A percentile compares a stretch with the other conserved stretches of the same genome.
Evolutionary conservation across 2,329 filamentous ascomycete genomes (phyloP).

Genomic region (Xylariales sp.): DNA sequence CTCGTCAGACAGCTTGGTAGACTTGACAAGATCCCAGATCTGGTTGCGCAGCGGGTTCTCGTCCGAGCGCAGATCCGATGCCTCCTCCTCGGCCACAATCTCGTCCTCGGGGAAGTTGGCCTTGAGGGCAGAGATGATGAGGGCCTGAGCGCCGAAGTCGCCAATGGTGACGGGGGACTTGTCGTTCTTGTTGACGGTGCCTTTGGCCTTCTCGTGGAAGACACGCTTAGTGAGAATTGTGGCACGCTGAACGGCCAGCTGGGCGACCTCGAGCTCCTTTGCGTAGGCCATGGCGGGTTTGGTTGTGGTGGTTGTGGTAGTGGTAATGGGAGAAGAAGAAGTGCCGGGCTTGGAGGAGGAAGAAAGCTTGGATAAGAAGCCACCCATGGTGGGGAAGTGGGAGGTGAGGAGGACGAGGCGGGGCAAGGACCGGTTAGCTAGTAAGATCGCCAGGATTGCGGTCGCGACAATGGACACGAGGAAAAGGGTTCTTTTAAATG

Average conservation of each 20-base stretch:
- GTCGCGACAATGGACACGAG: constrained; percentile 17
- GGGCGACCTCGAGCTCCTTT: constrained; percentile 67
- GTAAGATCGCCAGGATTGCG: constrained; percentile 20
- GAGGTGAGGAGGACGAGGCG: constrained; percentile 21
- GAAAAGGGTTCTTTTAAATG: constrained; percentile 10
- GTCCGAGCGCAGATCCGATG: constrained; percentile 71
- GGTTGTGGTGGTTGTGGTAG: constrained; percentile 1
- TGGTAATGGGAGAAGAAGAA: background rate
- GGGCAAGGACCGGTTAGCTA: constrained; percentile 23
- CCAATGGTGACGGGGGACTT: constrained; percentile 96
- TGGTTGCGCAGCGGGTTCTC: constrained; percentile 62
- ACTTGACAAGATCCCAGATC: constrained; percentile 80
- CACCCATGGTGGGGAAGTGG: constrained; percentile 13
- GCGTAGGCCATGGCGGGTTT: constrained; percentile 46
- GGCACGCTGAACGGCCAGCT: constrained; percentile 72
- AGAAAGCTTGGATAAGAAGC: constrained; percentile 3
- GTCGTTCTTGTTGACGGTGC: constrained; percentile 90
- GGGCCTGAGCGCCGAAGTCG: constrained; percentile 94
- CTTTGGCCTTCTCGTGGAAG: constrained; percentile 87
- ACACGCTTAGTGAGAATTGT: constrained; percentile 71
- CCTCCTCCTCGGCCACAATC: constrained; percentile 94
- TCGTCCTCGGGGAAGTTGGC: constrained; percentile 87
- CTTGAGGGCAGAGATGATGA: constrained; percentile 88
- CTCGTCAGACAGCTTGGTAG: constrained; percentile 63
- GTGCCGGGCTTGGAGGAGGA: background rate